These are phyloP conservation scores for Metschnikowia proteae DNA, from an alignment of 805 yeast genomes.

Conservation along the genomic window DNA sequence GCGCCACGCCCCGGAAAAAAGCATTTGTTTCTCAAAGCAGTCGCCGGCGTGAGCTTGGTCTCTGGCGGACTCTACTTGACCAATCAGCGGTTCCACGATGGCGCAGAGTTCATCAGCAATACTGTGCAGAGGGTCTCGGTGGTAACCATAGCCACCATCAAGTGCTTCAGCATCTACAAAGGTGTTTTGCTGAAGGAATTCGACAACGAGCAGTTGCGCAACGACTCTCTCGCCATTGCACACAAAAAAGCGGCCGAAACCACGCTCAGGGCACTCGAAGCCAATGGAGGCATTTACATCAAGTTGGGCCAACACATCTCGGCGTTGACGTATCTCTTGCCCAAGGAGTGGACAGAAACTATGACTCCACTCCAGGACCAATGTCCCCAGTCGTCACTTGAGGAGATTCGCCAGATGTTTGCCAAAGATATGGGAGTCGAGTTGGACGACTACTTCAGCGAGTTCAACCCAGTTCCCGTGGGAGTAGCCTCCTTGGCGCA, in stretches of 20 bases:
- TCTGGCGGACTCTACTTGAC: slow-evolving; percentile 31
- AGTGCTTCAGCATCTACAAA: slow-evolving; percentile 72
- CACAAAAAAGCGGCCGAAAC: slow-evolving; percentile 75
- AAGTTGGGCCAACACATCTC: slow-evolving; percentile 93
- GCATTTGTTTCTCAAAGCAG: background rate
- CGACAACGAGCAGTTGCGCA: slow-evolving; percentile 39
- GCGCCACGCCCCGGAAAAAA: background rate
- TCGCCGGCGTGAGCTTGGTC: background rate
- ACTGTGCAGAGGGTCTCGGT: slow-evolving; percentile 53
- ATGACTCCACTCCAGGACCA: slow-evolving; percentile 90
- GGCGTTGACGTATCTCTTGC: slow-evolving; percentile 87
- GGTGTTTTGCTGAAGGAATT: slow-evolving; percentile 47
- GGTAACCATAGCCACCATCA: slow-evolving; percentile 62
- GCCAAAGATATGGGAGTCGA: slow-evolving; percentile 57
- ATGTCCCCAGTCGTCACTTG: slow-evolving; percentile 77
- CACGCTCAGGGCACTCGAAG: slow-evolving; percentile 73
- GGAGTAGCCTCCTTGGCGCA: slow-evolving; percentile 98
- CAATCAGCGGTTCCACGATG: slow-evolving; percentile 34
- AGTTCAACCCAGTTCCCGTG: slow-evolving; percentile 69
- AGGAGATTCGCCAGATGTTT: slow-evolving; percentile 67
- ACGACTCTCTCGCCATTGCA: slow-evolving; percentile 54
- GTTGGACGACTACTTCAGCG: slow-evolving; percentile 60
- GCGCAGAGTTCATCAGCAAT: slow-evolving; percentile 30
- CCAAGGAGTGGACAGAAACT: slow-evolving; percentile 91
- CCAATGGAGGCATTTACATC: slow-evolving; percentile 89